Percentiles rank a stretch among this genome's conserved stretches.
Conservation (phyloP, 257 asterid genomes). For the Nemophila menziesii region DNA sequence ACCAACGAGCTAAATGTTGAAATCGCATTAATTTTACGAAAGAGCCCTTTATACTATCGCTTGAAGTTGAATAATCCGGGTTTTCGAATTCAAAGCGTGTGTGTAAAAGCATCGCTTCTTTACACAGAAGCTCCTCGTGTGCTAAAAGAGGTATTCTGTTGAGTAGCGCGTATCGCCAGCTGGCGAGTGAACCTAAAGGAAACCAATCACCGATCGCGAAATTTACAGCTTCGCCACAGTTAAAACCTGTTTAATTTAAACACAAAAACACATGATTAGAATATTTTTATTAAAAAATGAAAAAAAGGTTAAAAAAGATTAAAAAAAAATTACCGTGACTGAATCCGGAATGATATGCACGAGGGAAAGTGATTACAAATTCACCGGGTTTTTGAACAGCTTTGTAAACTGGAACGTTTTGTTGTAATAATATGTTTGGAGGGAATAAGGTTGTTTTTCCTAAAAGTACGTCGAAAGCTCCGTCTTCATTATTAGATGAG, state of each 20-base stretch:
- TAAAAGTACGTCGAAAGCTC: constrained; percentile 88
- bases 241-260: constrained; percentile 45
- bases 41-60: constrained; percentile 43
- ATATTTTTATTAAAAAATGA: background rate
- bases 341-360: constrained; percentile 98
- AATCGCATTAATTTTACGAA: constrained; percentile 71
- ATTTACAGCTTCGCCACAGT: constrained; percentile 99
- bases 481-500: constrained; percentile 82
- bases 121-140: constrained; percentile 92
- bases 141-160: constrained; percentile 84
- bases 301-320: background rate
- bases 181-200: constrained; percentile 77
- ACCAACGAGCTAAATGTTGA: constrained; percentile 86
- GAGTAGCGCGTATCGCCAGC: constrained; percentile 84
- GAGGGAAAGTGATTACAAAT: constrained; percentile 76
- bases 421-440: constrained; percentile 67
- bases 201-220: constrained; percentile 96
- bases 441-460: constrained; percentile 97
- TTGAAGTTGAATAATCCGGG: constrained; percentile 31
- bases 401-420: constrained; percentile 76
- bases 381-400: constrained; percentile 98
- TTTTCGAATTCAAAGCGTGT: constrained; percentile 28
- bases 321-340: constrained; percentile 60
- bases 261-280: background rate
- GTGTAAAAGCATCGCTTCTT: constrained; percentile 73